Evolutionary conservation across 1,284 basidiomycete genomes (phyloP), one percentile per base, ranked within the genome.

Genomic region (Cystobasidium pallidum): DNA sequence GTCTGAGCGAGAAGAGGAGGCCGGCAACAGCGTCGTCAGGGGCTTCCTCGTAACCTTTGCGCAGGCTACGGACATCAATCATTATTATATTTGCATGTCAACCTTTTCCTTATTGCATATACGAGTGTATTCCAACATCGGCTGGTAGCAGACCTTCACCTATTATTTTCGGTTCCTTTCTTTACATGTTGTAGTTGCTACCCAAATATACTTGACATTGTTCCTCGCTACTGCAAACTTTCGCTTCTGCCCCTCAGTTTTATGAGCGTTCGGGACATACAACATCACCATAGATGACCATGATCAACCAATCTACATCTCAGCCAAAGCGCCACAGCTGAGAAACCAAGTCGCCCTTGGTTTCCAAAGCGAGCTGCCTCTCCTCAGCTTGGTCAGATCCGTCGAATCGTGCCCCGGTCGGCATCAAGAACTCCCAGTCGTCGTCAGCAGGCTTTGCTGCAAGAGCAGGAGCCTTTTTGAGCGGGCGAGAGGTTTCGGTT

Each of bases 391-490:
- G 30, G 11, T 19, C 15, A n/a, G 49, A 36, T 13, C 21, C 36
- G 6, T 43, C 52, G 24, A 54, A 34, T 8, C 21, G 52, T 13
- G 24, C 24, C 19, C 36, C 36, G 2, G 30, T 36, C 19, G 67
- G 67, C 15, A 70, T 36, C 11, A 70, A 26, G 67, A 51, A 70
- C 21, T 30, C 34, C 54, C 55, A 32, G 32, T 70, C 57, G n/a
- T 4, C 28, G 21, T 32, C 47, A 2, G 57, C 36, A n/a, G 66
- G 66, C n/a, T 52, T 51, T 3, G 61, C 36, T 21, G 72, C 59
- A 26, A 85, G 76, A 8, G 91, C 88, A 0, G 93, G 92, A 67
- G 91, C 88, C 77, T 88, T 89, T 80, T 88, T 91, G 63, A 96
- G 88, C 75, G 87, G 90, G 61, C 92, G 85, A 73, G 87, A 88